Conservation (phyloP, 2,329 filamentous ascomycete species). For the Teratosphaeria gauchensis region DNA sequence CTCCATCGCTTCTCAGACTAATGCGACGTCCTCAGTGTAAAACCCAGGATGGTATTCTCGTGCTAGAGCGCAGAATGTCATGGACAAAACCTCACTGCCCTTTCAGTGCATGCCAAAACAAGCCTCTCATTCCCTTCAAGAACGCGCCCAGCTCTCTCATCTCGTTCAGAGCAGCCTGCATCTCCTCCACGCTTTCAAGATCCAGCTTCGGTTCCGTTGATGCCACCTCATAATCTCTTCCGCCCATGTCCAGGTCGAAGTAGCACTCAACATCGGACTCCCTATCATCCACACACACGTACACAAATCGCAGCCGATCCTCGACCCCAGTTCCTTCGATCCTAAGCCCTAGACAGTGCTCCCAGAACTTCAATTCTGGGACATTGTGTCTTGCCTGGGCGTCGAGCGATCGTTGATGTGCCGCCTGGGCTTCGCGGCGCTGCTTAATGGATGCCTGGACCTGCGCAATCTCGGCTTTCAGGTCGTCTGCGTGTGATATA, state of each 20-base stretch:
- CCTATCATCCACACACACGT: conserved; percentile 73
- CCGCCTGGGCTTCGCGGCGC: conserved; percentile 60
- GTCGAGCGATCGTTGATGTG: conserved; percentile 65
- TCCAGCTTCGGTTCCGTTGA: conserved; percentile 77
- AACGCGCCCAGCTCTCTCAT: conserved; percentile 60
- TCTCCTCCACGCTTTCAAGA: conserved; percentile 63
- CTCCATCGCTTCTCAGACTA: too few species aligned
- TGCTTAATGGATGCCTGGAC: conserved; percentile 62
- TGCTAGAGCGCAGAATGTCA: background rate
- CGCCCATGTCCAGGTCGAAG: conserved; percentile 80
- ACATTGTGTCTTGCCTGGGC: conserved; percentile 80
- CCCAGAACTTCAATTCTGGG: conserved; percentile 93
- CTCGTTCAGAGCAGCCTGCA: conserved; percentile 75
- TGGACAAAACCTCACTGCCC: background rate
- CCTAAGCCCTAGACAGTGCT: conserved; percentile 74
- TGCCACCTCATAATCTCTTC: conserved; percentile 74
- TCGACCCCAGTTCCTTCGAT: conserved; percentile 70
- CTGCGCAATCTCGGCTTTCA: conserved; percentile 50
- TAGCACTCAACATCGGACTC: conserved; percentile 84
- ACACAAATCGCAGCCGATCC: conserved; percentile 83
- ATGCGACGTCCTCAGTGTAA: too few species aligned
- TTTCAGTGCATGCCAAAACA: conserved; percentile 52
- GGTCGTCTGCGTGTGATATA: conserved; percentile 44
- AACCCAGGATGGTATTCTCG: too few species aligned
- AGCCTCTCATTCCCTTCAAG: conserved; percentile 71